These are phyloP conservation scores for Talaromyces borbonicus DNA, from an alignment of 495 filamentous ascomycete genomes.

Conservation along the genomic window DNA sequence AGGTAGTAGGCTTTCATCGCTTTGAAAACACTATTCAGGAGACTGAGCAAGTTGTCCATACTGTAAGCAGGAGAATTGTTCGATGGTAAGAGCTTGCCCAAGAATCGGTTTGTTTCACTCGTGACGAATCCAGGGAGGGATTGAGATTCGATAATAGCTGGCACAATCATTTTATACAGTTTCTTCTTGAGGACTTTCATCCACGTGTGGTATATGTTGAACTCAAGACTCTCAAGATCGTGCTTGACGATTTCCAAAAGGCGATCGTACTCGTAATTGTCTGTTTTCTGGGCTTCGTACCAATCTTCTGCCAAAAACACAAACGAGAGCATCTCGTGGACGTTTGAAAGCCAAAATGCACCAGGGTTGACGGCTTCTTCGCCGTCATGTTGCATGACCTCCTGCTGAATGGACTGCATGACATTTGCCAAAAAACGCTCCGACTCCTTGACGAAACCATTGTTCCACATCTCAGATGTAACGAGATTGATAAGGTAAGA, in stretches of 20 bases:
- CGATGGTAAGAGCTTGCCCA: slow-evolving; percentile 86
- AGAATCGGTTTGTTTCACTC: slow-evolving; percentile 93
- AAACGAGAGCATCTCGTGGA: slow-evolving; percentile 99
- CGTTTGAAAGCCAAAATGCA: slow-evolving; percentile 98
- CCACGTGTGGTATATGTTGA: slow-evolving; percentile 99
- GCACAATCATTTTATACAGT: slow-evolving; percentile 98
- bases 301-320: slow-evolving; percentile 98
- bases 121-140: slow-evolving; percentile 97
- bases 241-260: slow-evolving; percentile 98
- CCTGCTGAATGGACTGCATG: slow-evolving; percentile 98
- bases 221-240: slow-evolving; percentile 94
- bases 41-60: slow-evolving; percentile 96
- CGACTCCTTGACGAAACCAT: slow-evolving; percentile 98
- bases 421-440: slow-evolving; percentile 98
- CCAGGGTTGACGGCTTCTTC: slow-evolving; percentile 96
- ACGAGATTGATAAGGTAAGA: slow-evolving; percentile 98
- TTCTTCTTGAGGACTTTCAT: slow-evolving; percentile 99
- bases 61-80: slow-evolving; percentile 87
- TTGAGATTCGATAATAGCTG: slow-evolving; percentile 97
- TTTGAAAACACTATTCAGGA: slow-evolving; percentile 94
- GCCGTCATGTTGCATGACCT: slow-evolving; percentile 97
- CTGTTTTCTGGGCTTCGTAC: slow-evolving; percentile 98
- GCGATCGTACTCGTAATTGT: slow-evolving; percentile 98
- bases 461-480: slow-evolving; percentile 99
- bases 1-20: slow-evolving; percentile 98